Base-by-base conservation (phyloP, 2,329 filamentous ascomycete species). In the Colletotrichum scovillei region DNA sequence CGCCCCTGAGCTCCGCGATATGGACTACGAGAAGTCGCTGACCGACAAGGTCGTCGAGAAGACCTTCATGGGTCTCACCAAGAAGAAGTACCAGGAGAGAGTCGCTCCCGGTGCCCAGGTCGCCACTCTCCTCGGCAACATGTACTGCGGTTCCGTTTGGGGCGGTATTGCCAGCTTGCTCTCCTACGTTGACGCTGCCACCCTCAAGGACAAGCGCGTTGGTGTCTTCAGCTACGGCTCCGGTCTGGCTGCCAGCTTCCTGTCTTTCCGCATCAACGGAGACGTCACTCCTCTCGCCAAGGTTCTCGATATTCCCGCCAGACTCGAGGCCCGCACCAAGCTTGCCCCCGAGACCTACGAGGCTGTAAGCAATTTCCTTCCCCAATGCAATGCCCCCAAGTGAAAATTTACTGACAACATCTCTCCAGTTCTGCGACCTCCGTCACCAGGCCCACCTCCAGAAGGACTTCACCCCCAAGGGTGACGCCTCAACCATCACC, bases 41-140 rank as follows among this genome's bases (percentile, higher is more conserved):
- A 91, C 90, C 75, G 94, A 97, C 87, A 95, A 95, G 88, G 89
- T 88, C 66, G 89, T 97, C 52, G 94, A 97, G 88, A 97, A 96
- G 91, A 92, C 92, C 75, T 97, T 97, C 83, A 94, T 97, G 92
- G 88, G 82, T 71, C 88, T 96, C 78, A 92, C 92, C 82, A 96
- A 97, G 91, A 95, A 95, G 89, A 90, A 90, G 78, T 96, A 94
- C 85, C 89, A 91, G 81, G 93, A 95, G 84, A 92, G 94, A 79
- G 92, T 97, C 78, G 87, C 88, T 81, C 92, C 93, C 65, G 86
- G 88, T 79, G 92, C 94, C 81, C 89, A 95, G 84, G 92, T 95
- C 46, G 91, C 94, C 77, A 95, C 93, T 76, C 90, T 93, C 82
- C 94, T 92, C 83, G 91, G 89, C 77, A 91, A 91, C 87, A 91